Evolutionary conservation across 108 stramenopile species (phyloP).

Genomic region (Skeletonema costatum): DNA sequence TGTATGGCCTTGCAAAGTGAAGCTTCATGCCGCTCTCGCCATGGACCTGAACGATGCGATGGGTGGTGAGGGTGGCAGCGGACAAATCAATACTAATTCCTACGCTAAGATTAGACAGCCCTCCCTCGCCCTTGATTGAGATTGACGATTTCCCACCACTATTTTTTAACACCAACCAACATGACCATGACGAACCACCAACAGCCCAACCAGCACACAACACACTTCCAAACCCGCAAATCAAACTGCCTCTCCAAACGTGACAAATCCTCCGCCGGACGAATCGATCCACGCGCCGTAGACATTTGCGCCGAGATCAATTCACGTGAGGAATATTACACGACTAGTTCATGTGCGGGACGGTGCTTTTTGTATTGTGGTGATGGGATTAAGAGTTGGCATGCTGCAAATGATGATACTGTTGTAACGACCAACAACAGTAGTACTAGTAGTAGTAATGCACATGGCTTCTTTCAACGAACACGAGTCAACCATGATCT

Average conservation of each 20-base stretch:
- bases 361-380: constrained; percentile 85
- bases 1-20: too few relatives aligned
- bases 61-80: background rate
- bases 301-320: constrained; percentile 82
- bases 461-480: constrained; percentile 54
- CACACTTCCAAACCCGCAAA: constrained; percentile 78
- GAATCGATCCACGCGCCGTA: constrained; percentile 86
- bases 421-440: background rate
- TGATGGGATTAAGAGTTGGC: constrained; percentile 75
- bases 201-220: constrained; percentile 6
- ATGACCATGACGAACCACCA: background rate
- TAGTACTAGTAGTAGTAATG: background rate
- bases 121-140: too few relatives aligned
- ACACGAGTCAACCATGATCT: constrained; percentile 80
- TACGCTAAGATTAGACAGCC: too few relatives aligned
- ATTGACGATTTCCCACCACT: background rate
- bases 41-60: too few relatives aligned
- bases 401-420: constrained; percentile 17
- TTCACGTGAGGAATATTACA: constrained; percentile 65
- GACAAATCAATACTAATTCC: background rate
- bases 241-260: constrained; percentile 73
- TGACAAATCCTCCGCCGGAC: constrained; percentile 82
- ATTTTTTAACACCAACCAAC: background rate
- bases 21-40: too few relatives aligned
- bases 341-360: constrained; percentile 78